A percentile compares a stretch with the other conserved stretches of the same genome.
Evolutionary conservation across 2,329 filamentous ascomycete genomes (phyloP).

Genomic region (Apiospora saccharicola): DNA sequence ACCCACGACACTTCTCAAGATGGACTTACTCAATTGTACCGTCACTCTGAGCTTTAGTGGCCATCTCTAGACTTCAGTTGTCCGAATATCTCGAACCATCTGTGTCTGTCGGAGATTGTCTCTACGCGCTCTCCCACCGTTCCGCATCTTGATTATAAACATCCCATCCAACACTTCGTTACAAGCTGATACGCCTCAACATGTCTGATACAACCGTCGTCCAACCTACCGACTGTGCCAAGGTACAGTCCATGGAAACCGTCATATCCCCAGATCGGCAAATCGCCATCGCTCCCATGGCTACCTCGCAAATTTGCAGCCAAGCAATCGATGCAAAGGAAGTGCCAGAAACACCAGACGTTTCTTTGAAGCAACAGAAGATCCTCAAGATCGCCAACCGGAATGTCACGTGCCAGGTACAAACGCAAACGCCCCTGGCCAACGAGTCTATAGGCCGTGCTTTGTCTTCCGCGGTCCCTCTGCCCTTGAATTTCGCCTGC

Average conservation of each 20-base stretch:
- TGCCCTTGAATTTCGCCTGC: slow-evolving; percentile 77
- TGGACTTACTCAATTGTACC: slow-evolving; percentile 26
- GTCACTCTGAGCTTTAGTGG: slow-evolving; percentile 23
- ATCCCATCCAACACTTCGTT: neutral
- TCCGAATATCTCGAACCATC: slow-evolving; percentile 3
- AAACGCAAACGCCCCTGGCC: slow-evolving; percentile 14
- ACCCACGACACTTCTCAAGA: slow-evolving; percentile 20
- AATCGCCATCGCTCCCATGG: slow-evolving; percentile 1
- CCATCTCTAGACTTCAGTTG: slow-evolving; percentile 26
- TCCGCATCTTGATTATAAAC: neutral
- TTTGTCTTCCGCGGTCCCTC: slow-evolving; percentile 23
- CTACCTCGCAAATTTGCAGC: slow-evolving; percentile 5
- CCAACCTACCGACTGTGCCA: neutral
- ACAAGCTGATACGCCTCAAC: neutral
- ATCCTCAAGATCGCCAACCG: neutral
- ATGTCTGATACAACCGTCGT: neutral
- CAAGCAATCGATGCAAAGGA: neutral
- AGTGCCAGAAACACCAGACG: neutral
- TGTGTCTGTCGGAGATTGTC: neutral
- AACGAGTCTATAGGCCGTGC: slow-evolving; percentile 27
- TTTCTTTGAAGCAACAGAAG: neutral
- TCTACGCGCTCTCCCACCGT: neutral
- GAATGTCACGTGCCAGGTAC: neutral
- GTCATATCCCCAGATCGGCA: neutral
- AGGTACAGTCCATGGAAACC: slow-evolving; percentile 17